Evolutionary conservation across 2,329 filamentous ascomycete species (phyloP).

Genomic region (Paecilomyces sp.): DNA sequence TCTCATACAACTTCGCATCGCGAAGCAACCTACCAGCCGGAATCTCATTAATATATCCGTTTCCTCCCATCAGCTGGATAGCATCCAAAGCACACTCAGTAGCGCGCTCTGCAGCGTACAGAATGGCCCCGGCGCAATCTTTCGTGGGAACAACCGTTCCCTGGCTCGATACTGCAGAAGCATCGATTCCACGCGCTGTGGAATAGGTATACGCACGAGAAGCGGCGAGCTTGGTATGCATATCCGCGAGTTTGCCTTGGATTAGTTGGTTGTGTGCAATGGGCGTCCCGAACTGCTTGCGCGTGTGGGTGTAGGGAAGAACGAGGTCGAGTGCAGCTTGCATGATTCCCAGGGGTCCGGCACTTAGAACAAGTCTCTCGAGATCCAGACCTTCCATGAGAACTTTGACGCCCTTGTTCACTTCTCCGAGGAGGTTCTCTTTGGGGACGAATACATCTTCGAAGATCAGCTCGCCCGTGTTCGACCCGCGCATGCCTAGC

Average conservation of each 20-base stretch:
- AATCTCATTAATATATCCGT: conserved; percentile 95
- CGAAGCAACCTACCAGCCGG: conserved; percentile 77
- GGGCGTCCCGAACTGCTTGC: conserved; percentile 79
- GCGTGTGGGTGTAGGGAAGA: conserved; percentile 80
- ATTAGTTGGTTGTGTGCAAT: conserved; percentile 90
- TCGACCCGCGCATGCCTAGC: conserved; percentile 94
- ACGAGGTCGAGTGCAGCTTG: conserved; percentile 79
- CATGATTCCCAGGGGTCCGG: conserved; percentile 87
- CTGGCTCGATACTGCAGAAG: conserved; percentile 44
- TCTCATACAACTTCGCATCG: conserved; percentile 82
- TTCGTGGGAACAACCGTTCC: conserved; percentile 61
- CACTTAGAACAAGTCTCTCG: conserved; percentile 83
- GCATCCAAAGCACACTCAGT: conserved; percentile 81
- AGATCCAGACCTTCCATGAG: conserved; percentile 96
- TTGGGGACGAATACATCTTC: conserved; percentile 83
- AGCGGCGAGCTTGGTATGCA: conserved; percentile 91
- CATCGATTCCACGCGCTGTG: conserved; percentile 74
- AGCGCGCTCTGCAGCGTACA: conserved; percentile 86
- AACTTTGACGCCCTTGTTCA: conserved; percentile 80
- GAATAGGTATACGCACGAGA: conserved; percentile 80
- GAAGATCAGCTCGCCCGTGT: conserved; percentile 90
- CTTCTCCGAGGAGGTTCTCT: conserved; percentile 69
- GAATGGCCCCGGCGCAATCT: conserved; percentile 88
- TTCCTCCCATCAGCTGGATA: conserved; percentile 88
- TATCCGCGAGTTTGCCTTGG: conserved; percentile 88